Percentiles rank a stretch among this genome's conserved stretches.
These are phyloP conservation scores for Sphaerulina populicola DNA, from an alignment of 2,329 filamentous ascomycete genomes.

Conservation along the genomic window DNA sequence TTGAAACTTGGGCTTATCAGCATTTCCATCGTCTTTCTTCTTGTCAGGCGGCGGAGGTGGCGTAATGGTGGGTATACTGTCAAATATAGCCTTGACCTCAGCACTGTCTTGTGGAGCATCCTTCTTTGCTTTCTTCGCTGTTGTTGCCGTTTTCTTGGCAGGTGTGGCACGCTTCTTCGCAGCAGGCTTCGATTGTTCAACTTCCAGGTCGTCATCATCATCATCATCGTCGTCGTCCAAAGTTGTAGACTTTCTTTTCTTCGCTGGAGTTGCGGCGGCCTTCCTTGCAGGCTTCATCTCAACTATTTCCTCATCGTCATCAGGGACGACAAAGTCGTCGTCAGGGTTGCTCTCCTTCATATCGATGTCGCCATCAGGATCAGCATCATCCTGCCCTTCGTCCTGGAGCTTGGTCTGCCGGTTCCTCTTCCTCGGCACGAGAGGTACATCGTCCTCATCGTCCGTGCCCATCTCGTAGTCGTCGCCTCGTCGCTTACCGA, in stretches of 20 bases:
- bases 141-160: conserved; percentile 45
- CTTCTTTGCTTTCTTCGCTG: conserved; percentile 55
- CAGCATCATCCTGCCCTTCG: conserved; percentile 35
- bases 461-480: conserved; percentile 60
- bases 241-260: conserved; percentile 54
- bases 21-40: conserved; percentile 32
- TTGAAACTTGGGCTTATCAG: conserved; percentile 60
- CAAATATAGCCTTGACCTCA: conserved; percentile 72
- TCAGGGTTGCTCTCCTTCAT: conserved; percentile 46
- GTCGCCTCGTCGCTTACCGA: conserved; percentile 51
- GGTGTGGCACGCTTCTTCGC: conserved; percentile 46
- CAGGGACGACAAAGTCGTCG: conserved; percentile 40
- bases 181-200: conserved; percentile 43
- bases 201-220: conserved; percentile 43
- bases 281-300: conserved; percentile 36
- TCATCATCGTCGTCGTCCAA: conserved; percentile 42
- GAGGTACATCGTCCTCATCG: conserved; percentile 58
- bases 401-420: conserved; percentile 30
- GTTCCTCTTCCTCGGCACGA: conserved; percentile 42
- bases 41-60: conserved; percentile 75
- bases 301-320: conserved; percentile 37
- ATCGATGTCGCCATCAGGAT: conserved; percentile 42
- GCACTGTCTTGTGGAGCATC: conserved; percentile 58
- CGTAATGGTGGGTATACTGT: conserved; percentile 74
- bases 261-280: conserved; percentile 29